Evolutionary conservation across 2,329 filamentous ascomycete species (phyloP), one percentile per base, ranked within the genome.

Genomic region (Rasamsonia emersonii): DNA sequence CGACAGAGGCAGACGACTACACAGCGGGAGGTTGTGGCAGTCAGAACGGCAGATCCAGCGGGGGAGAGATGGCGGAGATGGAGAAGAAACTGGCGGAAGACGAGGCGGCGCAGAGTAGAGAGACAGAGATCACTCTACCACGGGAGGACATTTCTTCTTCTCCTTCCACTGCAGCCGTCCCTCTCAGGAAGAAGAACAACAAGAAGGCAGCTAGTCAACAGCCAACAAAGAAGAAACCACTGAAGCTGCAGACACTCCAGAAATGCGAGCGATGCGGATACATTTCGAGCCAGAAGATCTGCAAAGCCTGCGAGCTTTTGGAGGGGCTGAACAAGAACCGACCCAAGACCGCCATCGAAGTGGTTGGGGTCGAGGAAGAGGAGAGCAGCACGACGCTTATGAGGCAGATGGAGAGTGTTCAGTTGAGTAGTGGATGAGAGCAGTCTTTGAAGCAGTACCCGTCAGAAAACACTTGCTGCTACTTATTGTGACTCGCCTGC

Each of bases 241-340:
- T 79, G 26, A 60, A 60, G 38, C 41, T 42, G 5, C 59, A 63
- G 33, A 54, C 50, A 9, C 72, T 95, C 45, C 85, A 89, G 2
- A 79, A 78, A 42, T 98, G 91, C 52, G 75, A 80, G 50, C 79
- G 76, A 32, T 98, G 91, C 47, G 91, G 91, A 9, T 98, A 96
- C 55, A 82, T 98, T 59, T 94, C 91, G 2, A 95, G 88, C 47
- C 91, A 98, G 58, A 74, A 76, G 18, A 75, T 95, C 23, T 98
- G 91, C 61, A 93, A 98, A 60, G 91, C 91, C 1, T 98, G 91
- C 55, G 81, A 79, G 40, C 65, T 98, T 26, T 71, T 98, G 3
- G 88, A 96, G 47, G 85, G 82, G 0, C 59, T 98, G 28, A 98
- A 98, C 54, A 95, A 91, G 49, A 75, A 67, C 40, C 50, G 64